These are phyloP conservation scores for Pestalotiopsis sp. DNA, from an alignment of 2,329 filamentous ascomycete genomes.

Conservation along the genomic window DNA sequence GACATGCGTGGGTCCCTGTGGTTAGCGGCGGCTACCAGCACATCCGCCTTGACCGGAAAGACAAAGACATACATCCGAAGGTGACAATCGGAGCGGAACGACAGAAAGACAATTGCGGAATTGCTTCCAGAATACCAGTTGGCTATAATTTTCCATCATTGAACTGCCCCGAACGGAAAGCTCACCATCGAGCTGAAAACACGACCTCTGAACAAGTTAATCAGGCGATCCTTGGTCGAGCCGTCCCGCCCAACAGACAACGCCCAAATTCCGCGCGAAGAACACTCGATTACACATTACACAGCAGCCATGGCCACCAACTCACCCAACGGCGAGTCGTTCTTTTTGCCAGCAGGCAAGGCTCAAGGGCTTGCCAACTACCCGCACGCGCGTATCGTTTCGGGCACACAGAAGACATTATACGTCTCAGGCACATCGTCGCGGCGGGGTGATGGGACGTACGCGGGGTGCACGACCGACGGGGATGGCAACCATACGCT, in stretches of 20 bases:
- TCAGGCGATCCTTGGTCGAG: not conserved
- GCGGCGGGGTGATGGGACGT: constrained; percentile 35
- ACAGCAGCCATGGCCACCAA: constrained; percentile 6
- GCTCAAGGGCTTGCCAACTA: constrained; percentile 39
- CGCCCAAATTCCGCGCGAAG: not conserved
- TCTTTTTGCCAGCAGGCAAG: constrained; percentile 30
- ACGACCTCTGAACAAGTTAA: not conserved
- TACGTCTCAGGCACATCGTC: constrained; percentile 37
- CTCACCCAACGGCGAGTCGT: constrained; percentile 30
- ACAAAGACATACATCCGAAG: not conserved
- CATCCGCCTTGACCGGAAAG: not conserved
- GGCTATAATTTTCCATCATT: not conserved
- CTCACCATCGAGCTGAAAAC: not conserved
- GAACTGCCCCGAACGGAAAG: not conserved
- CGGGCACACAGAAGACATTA: constrained; percentile 26
- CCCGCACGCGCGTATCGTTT: constrained; percentile 34
- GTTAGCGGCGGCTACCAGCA: not conserved
- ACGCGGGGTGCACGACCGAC: constrained; percentile 31
- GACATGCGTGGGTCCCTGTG: not conserved
- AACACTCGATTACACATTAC: not conserved
- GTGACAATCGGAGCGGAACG: constrained; percentile 1
- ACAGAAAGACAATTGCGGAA: not conserved
- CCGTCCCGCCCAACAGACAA: not conserved
- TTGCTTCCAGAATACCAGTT: not conserved
- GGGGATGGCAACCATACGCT: constrained; percentile 28